Conservation (phyloP, 768 basidiomycete species). For the Roridomyces roridus region DNA sequence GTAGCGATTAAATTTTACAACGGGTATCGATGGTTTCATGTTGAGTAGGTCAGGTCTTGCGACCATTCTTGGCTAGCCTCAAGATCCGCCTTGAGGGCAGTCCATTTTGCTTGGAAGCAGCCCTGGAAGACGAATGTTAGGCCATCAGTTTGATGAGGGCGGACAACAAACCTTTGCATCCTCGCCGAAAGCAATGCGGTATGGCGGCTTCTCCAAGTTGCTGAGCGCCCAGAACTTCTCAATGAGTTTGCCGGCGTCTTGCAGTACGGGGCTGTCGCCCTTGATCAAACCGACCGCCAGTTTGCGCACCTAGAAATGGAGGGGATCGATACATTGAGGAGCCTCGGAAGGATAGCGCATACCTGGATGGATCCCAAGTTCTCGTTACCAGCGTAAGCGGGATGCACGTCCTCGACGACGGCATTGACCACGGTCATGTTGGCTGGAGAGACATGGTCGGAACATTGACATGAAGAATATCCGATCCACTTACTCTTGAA, state of each 20-base stretch:
- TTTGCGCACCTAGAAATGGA: conserved; percentile 7
- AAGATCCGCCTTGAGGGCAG: conserved; percentile 11
- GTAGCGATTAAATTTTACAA: too few species aligned
- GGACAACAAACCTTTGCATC: conserved; percentile 25
- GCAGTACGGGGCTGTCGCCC: conserved; percentile 20
- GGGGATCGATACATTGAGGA: background rate
- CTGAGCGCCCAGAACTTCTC: conserved; percentile 21
- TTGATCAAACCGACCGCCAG: conserved; percentile 3
- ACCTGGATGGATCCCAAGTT: conserved; percentile 27
- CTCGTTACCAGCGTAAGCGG: conserved; percentile 17
- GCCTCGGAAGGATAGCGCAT: background rate
- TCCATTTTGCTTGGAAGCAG: conserved; percentile 17
- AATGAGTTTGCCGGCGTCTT: conserved; percentile 22
- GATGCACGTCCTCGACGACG: conserved; percentile 16
- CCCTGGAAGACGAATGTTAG: background rate
- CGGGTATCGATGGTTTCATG: background rate
- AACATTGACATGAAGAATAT: background rate
- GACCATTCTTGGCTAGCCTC: conserved; percentile 26
- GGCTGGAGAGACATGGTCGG: conserved; percentile 1
- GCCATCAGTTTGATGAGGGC: too few species aligned
- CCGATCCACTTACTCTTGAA: conserved; percentile 17
- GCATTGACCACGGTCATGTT: conserved; percentile 25
- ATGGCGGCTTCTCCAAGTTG: conserved; percentile 21
- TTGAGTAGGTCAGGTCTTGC: conserved; percentile 14
- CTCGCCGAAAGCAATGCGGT: conserved; percentile 24